These are phyloP conservation scores for Phytophthora ramorum DNA, from an alignment of 352 stramenopile genomes.

Conservation along the genomic window DNA sequence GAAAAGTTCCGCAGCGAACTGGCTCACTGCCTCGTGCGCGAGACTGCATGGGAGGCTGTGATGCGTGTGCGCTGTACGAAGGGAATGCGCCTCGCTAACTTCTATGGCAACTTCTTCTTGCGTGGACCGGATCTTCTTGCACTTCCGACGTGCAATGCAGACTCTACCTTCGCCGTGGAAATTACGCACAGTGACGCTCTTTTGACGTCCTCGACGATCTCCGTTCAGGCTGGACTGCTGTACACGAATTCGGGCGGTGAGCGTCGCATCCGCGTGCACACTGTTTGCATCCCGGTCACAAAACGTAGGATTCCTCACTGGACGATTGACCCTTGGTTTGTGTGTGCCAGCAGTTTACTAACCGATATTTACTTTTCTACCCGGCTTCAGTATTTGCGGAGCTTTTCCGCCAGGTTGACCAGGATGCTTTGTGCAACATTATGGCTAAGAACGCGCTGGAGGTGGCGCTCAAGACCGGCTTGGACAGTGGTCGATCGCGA, in stretches of 20 bases:
- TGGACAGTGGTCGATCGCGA: constrained; percentile 94
- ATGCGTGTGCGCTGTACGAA: constrained; percentile 98
- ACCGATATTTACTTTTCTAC: background rate
- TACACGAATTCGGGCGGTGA: constrained; percentile 98
- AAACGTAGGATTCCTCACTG: constrained; percentile 62
- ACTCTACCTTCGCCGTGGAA: constrained; percentile 97
- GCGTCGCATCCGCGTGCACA: constrained; percentile 98
- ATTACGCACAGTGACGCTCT: constrained; percentile 97
- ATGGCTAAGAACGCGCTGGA: constrained; percentile 96
- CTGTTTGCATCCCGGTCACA: constrained; percentile 94
- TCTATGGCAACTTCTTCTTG: constrained; percentile 99
- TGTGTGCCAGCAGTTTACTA: background rate
- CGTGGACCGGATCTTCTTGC: constrained; percentile 97
- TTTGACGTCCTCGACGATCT: constrained; percentile 94
- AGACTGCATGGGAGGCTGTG: constrained; percentile 96
- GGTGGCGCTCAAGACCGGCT: constrained; percentile 92
- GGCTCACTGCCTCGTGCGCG: constrained; percentile 90
- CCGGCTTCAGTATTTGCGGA: constrained; percentile 81
- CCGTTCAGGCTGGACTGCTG: constrained; percentile 96
- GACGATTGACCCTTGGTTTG: background rate
- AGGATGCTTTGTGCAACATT: constrained; percentile 95
- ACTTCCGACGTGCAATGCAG: constrained; percentile 95
- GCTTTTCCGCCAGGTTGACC: constrained; percentile 93
- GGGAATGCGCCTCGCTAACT: constrained; percentile 97
- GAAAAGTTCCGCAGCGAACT: constrained; percentile 95